Conservation (phyloP, 2,329 filamentous ascomycete genomes). For the Aspergillus sp. region DNA sequence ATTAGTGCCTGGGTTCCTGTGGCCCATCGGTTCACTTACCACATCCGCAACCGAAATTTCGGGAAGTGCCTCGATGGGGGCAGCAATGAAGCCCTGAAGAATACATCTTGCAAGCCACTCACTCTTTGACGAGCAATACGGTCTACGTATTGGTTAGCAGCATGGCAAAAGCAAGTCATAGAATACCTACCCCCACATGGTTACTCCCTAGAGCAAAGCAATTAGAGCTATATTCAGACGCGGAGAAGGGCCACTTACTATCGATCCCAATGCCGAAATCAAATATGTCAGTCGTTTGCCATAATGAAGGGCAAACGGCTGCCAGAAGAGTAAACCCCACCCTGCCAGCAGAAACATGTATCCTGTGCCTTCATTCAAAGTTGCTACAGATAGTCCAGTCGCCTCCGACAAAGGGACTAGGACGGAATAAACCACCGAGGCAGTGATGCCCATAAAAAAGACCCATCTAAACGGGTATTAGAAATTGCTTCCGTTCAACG, state of each 20-base stretch:
- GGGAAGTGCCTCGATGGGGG: slow-evolving; percentile 42
- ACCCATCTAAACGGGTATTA: slow-evolving; percentile 29
- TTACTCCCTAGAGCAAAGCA: slow-evolving; percentile 15
- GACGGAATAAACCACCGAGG: slow-evolving; percentile 40
- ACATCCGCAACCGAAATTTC: slow-evolving; percentile 42
- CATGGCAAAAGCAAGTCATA: not conserved
- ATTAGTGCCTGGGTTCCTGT: too few species aligned
- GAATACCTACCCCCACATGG: slow-evolving; percentile 30
- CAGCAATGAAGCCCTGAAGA: slow-evolving; percentile 37
- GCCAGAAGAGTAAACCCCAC: slow-evolving; percentile 49
- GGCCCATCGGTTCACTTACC: slow-evolving; percentile 21
- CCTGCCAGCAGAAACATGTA: slow-evolving; percentile 43
- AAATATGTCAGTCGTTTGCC: slow-evolving; percentile 39
- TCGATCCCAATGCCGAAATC: slow-evolving; percentile 28
- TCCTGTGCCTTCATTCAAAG: slow-evolving; percentile 40
- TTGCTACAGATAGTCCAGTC: slow-evolving; percentile 32
- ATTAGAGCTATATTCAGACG: slow-evolving; percentile 1
- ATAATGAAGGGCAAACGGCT: slow-evolving; percentile 46
- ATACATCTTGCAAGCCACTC: slow-evolving; percentile 41
- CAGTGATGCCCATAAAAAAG: slow-evolving; percentile 35
- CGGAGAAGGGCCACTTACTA: slow-evolving; percentile 21
- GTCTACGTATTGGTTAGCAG: slow-evolving; percentile 16
- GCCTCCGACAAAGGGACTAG: slow-evolving; percentile 34
- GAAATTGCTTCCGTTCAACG: too few species aligned
- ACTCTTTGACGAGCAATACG: slow-evolving; percentile 30